phyloP scores from a whole-genome alignment of 176 grass and related monocot species.

The Bonia amplexicaulis region DNA sequence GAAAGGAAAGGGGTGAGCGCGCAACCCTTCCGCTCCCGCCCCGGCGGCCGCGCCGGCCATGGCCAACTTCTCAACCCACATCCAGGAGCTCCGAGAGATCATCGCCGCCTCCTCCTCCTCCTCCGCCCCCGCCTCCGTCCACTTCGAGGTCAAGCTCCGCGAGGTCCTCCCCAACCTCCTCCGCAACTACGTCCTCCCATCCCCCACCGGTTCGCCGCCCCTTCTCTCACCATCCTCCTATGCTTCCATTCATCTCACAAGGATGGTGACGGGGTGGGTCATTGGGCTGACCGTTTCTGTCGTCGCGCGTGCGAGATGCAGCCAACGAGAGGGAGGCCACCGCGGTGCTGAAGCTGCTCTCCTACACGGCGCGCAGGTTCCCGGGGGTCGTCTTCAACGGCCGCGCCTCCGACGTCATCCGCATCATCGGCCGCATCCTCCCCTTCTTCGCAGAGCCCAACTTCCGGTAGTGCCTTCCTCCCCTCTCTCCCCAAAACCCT shows the following conservation, averaged over 20 bases:
- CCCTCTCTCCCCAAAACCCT: not conserved
- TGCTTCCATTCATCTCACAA: not conserved
- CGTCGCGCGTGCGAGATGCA: constrained; percentile 11
- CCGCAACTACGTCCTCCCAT: constrained; percentile 65
- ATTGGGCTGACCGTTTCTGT: constrained; percentile 3
- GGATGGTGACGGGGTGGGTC: not conserved
- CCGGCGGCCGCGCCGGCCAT: constrained; percentile 23
- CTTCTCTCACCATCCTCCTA: not conserved
- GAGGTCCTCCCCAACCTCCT: constrained; percentile 78
- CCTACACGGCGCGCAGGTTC: constrained; percentile 60
- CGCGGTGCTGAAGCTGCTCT: constrained; percentile 74
- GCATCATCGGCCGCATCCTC: constrained; percentile 69
- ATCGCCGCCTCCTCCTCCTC: constrained; percentile 47
- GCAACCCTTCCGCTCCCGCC: not conserved
- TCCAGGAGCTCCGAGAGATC: constrained; percentile 71
- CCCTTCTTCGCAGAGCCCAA: constrained; percentile 73
- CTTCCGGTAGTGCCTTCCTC: constrained; percentile 43
- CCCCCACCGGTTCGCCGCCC: constrained; percentile 35
- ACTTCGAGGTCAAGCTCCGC: constrained; percentile 72
- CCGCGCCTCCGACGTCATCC: constrained; percentile 60
- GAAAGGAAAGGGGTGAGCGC: not conserved
- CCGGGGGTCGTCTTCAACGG: constrained; percentile 90
- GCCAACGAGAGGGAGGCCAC: constrained; percentile 62
- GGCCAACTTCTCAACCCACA: constrained; percentile 51
- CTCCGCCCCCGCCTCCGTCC: constrained; percentile 46